Percentiles rank a stretch among this genome's conserved stretches.
phyloP scores from a whole-genome alignment of 805 yeast species.

The Yarrowia phangngaensis region DNA sequence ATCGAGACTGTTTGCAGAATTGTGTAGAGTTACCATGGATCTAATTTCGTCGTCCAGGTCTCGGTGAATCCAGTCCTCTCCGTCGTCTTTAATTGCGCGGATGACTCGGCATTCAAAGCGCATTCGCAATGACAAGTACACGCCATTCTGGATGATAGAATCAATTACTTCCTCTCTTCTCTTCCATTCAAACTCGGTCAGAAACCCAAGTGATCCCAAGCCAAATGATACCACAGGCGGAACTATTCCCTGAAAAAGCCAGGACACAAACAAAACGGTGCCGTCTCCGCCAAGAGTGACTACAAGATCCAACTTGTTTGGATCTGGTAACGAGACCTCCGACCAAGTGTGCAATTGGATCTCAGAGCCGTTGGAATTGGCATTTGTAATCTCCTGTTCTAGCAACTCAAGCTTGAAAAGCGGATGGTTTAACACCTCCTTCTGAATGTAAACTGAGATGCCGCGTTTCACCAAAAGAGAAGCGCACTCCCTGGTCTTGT shows the following conservation, averaged over 20 bases:
- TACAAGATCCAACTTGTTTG: conserved; percentile 50
- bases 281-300: conserved; percentile 95
- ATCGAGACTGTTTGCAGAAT: conserved; percentile 20
- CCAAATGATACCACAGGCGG: conserved; percentile 92
- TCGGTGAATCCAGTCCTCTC: conserved; percentile 26
- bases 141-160: conserved; percentile 44
- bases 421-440: conserved; percentile 31
- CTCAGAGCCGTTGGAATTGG: conserved; percentile 37
- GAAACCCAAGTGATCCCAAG: conserved; percentile 86
- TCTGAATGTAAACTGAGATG: conserved; percentile 18
- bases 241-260: conserved; percentile 75
- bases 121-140: conserved; percentile 48
- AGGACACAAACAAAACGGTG: conserved; percentile 83
- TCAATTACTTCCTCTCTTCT: conserved; percentile 41
- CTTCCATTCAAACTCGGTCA: conserved; percentile 64
- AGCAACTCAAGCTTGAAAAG: conserved; percentile 39
- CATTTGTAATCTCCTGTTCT: conserved; percentile 58
- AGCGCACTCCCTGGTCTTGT: conserved; percentile 33
- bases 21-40: conserved; percentile 11
- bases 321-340: conserved; percentile 45
- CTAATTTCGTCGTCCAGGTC: conserved; percentile 35
- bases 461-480: conserved; percentile 1
- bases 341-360: conserved; percentile 4
- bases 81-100: conserved; percentile 36
- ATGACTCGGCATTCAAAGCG: conserved; percentile 51